Evolutionary conservation across 441 rosid species (phyloP), one percentile per base, ranked within the genome.

Genomic region (Capsella rubella): DNA sequence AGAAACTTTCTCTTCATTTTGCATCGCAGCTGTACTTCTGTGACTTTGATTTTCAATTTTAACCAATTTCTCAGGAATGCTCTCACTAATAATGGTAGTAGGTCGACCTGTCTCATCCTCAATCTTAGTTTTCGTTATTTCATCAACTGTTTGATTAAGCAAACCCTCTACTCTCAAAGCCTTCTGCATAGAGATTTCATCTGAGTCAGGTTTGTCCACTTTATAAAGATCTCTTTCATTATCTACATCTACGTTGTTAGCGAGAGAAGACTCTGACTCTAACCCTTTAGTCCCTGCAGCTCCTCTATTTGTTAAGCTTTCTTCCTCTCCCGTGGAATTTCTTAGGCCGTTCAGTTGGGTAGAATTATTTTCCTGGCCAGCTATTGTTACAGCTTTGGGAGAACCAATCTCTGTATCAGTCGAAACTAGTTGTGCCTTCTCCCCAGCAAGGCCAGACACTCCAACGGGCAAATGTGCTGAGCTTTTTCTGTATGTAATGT

Each of bases 181-280:
- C 70, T 73, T 79, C 58, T 70, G 82, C 43, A 28, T 61, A 60
- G 76, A 50, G 80, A 79, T 67, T 71, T 78, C 89, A 78, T 82
- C 82, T 34, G 86, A 64, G 77, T 82, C 89, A 66, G 70, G 79
- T 79, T 73, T 83, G 34, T 60, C 79, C 73, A 77, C 79, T 73
- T 77, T 75, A 78, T 61, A 79, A 49, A 72, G 70, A 78, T 79
- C 85, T 69, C 76, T 72, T 71, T 80, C 89, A 74, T 82, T 84
- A 82, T 81, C 87, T 79, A 78, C 84, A 81, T 85, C 90, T 74
- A 87, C 73, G 73, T 80, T 83, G 64, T 84, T 87, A 40, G 90
- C 86, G 79, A 87, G 84, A 73, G 96, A 90, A 69, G 92, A 86
- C 73, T 85, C 92, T 21, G 87, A 86, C 78, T 90, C 91, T 77